A percentile compares a stretch with the other conserved stretches of the same genome.
Conservation (phyloP, 2,329 filamentous ascomycete species). For the Fusarium keratoplasticum region DNA sequence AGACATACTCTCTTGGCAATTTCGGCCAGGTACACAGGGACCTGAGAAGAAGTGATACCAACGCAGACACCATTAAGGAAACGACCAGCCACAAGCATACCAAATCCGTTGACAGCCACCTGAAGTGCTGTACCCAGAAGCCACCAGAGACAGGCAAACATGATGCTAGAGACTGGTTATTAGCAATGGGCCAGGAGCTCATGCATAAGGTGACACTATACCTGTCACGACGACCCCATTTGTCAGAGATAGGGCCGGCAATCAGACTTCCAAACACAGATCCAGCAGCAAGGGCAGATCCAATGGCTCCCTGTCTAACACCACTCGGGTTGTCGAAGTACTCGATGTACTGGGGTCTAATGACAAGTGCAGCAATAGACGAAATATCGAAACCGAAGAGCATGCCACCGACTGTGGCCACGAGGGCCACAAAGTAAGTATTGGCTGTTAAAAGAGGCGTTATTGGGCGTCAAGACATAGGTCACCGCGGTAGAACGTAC, state of each 20-base stretch:
- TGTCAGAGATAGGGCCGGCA: slow-evolving; percentile 20
- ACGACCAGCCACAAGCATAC: slow-evolving; percentile 12
- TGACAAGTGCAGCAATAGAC: slow-evolving; percentile 17
- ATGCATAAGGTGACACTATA: not conserved
- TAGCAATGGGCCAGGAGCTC: not conserved
- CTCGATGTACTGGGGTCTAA: slow-evolving; percentile 23
- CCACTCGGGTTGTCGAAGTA: slow-evolving; percentile 18
- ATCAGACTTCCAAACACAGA: slow-evolving; percentile 22
- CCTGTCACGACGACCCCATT: slow-evolving; percentile 18
- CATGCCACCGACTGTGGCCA: slow-evolving; percentile 19
- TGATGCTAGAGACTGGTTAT: not conserved
- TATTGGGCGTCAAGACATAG: not conserved
- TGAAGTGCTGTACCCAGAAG: not conserved
- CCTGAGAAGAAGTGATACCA: slow-evolving; percentile 18
- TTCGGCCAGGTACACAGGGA: slow-evolving; percentile 21
- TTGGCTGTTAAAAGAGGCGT: not conserved
- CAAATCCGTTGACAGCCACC: slow-evolving; percentile 8
- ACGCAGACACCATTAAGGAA: slow-evolving; percentile 16
- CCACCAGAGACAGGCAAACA: slow-evolving; percentile 16
- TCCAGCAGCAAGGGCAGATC: slow-evolving; percentile 23
- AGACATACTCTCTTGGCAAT: slow-evolving; percentile 18
- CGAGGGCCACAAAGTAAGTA: slow-evolving; percentile 16
- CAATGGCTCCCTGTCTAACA: slow-evolving; percentile 18
- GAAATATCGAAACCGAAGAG: slow-evolving; percentile 26
- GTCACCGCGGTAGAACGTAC: not conserved